A percentile compares a stretch with the other conserved stretches of the same genome.
Conservation (phyloP, 75 land plant species). For the Sequoiadendron giganteum region DNA sequence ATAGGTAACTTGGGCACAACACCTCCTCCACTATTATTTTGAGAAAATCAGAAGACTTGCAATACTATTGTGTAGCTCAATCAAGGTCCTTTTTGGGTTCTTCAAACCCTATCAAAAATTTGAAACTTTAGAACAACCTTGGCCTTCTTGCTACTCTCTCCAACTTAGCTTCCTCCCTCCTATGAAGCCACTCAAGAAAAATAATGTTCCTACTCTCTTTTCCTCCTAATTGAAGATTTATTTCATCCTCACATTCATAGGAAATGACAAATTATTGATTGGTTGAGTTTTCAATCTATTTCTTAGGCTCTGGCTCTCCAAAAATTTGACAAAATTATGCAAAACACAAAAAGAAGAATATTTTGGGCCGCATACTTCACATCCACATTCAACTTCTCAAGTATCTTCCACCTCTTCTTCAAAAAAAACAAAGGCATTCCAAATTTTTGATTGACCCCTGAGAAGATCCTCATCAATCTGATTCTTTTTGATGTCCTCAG, state of each 20-base stretch:
- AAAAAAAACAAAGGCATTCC: slow-evolving; percentile 20
- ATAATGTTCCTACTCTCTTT: slow-evolving; percentile 10
- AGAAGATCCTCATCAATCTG: slow-evolving; percentile 24
- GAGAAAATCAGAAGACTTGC: too few relatives aligned
- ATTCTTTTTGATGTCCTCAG: slow-evolving; percentile 11
- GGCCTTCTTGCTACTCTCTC: slow-evolving; percentile 12
- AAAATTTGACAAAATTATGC: slow-evolving; percentile 30
- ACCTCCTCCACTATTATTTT: too few relatives aligned
- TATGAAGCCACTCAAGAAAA: slow-evolving; percentile 24
- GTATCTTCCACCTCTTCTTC: slow-evolving; percentile 29
- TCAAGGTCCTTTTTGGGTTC: background rate
- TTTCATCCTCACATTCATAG: slow-evolving; percentile 1
- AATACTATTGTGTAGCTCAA: background rate
- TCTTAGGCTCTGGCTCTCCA: slow-evolving; percentile 22
- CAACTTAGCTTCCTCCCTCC: background rate
- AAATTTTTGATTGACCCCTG: slow-evolving; percentile 15
- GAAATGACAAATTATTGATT: slow-evolving; percentile 13
- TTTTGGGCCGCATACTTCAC: slow-evolving; percentile 23
- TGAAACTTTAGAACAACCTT: background rate
- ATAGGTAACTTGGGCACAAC: too few relatives aligned
- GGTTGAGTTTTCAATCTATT: slow-evolving; percentile 11
- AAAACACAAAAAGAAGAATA: slow-evolving; percentile 31
- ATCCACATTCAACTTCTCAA: slow-evolving; percentile 29
- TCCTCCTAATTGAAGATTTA: slow-evolving; percentile 2
- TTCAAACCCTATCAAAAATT: background rate